phyloP scores from a whole-genome alignment of 2,329 filamentous ascomycete species.

The Pseudocercospora cruenta region DNA sequence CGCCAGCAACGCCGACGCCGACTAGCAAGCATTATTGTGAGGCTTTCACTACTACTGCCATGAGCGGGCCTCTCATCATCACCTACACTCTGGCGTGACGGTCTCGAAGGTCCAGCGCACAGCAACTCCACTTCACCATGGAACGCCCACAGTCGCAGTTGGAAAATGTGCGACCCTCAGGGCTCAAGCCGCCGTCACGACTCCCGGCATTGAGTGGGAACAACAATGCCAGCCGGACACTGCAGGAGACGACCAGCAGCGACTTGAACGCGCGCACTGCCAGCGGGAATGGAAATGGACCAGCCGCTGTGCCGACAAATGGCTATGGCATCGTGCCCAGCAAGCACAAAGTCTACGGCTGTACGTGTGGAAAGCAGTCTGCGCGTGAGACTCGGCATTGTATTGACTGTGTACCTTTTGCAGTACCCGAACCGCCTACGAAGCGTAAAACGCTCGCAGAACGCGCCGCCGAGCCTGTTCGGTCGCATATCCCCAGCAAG shows the following conservation, averaged over 20 bases:
- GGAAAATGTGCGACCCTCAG: constrained; percentile 39
- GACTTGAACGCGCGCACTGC: constrained; percentile 54
- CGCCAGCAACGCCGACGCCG: not conserved
- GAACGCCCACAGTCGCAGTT: constrained; percentile 36
- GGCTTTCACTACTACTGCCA: not conserved
- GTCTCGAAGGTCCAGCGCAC: constrained; percentile 9
- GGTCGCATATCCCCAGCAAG: constrained; percentile 34
- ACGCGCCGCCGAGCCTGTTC: constrained; percentile 51
- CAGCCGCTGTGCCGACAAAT: constrained; percentile 16
- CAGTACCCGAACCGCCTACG: constrained; percentile 52
- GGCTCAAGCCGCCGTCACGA: constrained; percentile 37
- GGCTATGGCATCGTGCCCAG: constrained; percentile 22
- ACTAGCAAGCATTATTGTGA: not conserved
- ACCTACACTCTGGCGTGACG: constrained; percentile 19
- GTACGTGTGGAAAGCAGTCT: constrained; percentile 37
- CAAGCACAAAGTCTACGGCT: constrained; percentile 58
- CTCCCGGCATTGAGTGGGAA: constrained; percentile 31
- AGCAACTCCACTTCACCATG: constrained; percentile 28
- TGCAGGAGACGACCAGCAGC: constrained; percentile 40
- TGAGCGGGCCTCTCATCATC: constrained; percentile 9
- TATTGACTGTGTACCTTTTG: not conserved
- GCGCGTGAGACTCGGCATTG: not conserved
- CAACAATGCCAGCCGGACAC: constrained; percentile 17
- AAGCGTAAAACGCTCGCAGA: constrained; percentile 58
- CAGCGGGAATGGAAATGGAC: constrained; percentile 15